These are phyloP conservation scores for Lasiosphaeria ovina DNA, from an alignment of 495 filamentous ascomycete genomes.

Conservation along the genomic window DNA sequence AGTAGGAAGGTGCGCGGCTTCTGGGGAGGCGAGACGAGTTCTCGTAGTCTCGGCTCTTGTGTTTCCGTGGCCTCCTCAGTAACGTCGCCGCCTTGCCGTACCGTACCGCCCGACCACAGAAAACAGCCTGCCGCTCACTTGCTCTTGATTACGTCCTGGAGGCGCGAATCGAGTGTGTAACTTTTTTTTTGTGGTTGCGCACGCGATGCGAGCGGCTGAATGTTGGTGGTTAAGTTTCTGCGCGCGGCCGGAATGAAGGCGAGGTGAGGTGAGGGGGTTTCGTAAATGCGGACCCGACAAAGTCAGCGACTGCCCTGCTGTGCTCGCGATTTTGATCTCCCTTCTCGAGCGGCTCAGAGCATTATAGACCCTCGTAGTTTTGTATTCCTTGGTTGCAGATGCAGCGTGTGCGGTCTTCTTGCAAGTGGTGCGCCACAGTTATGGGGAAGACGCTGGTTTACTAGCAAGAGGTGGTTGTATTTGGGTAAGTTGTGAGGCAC, in stretches of 20 bases:
- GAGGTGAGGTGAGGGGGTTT: not conserved
- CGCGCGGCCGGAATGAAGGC: too few relatives aligned
- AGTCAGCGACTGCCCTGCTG: conserved; percentile 10
- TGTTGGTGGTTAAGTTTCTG: not conserved
- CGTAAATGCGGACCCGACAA: conserved; percentile 8
- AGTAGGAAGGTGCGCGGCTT: too few relatives aligned
- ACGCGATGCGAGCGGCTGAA: conserved; percentile 9
- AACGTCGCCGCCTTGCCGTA: not conserved
- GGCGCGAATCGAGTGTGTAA: not conserved
- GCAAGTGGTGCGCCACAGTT: conserved; percentile 28
- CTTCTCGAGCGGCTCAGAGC: conserved; percentile 12
- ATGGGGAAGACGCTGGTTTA: conserved; percentile 20
- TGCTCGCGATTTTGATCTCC: conserved; percentile 7
- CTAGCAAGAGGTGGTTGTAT: conserved; percentile 28
- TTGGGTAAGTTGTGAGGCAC: conserved; percentile 31
- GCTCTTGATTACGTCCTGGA: conserved; percentile 1
- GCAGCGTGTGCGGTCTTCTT: conserved; percentile 21
- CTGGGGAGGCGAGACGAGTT: too few relatives aligned
- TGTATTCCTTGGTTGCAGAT: conserved; percentile 28
- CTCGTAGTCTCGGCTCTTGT: too few relatives aligned
- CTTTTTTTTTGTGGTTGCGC: not conserved
- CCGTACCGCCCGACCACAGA: not conserved
- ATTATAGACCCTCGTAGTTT: conserved; percentile 16
- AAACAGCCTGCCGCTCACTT: not conserved
- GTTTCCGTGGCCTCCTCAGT: not conserved